phyloP scores from a whole-genome alignment of 2,329 filamentous ascomycete genomes.

The Tolypocladium inflatum region DNA sequence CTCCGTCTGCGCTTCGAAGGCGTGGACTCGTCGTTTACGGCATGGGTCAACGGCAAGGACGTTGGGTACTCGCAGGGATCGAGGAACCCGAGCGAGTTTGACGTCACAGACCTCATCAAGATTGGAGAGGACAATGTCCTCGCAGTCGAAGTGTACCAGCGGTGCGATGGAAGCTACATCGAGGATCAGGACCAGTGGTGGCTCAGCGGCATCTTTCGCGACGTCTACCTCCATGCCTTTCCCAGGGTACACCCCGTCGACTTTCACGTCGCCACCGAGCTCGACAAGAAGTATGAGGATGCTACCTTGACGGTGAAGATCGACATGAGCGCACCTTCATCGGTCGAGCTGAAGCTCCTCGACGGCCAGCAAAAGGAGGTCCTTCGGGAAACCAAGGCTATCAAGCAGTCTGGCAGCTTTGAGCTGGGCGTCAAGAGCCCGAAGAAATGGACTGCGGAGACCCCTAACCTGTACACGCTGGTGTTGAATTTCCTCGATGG shows the following conservation, averaged over 20 bases:
- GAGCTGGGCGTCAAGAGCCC: slow-evolving; percentile 37
- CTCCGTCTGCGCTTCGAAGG: slow-evolving; percentile 65
- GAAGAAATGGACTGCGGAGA: slow-evolving; percentile 60
- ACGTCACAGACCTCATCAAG: slow-evolving; percentile 47
- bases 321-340: slow-evolving; percentile 26
- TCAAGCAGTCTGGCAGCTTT: slow-evolving; percentile 25
- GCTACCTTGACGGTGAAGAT: slow-evolving; percentile 40
- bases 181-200: slow-evolving; percentile 67
- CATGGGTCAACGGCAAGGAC: slow-evolving; percentile 59
- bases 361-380: slow-evolving; percentile 18
- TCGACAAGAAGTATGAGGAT: slow-evolving; percentile 44
- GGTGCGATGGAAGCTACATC: slow-evolving; percentile 62
- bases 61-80: slow-evolving; percentile 66
- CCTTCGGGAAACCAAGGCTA: slow-evolving; percentile 14
- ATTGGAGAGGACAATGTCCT: slow-evolving; percentile 41
- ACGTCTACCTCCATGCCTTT: slow-evolving; percentile 57
- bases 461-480: slow-evolving; percentile 50
- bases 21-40: slow-evolving; percentile 61
- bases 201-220: slow-evolving; percentile 58
- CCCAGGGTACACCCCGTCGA: slow-evolving; percentile 45
- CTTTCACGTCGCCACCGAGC: slow-evolving; percentile 43
- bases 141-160: slow-evolving; percentile 61
- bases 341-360: slow-evolving; percentile 24
- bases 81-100: slow-evolving; percentile 65
- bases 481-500: slow-evolving; percentile 23